phyloP scores from a whole-genome alignment of 202 grass and related monocot genomes.

The Zizania palustris region DNA sequence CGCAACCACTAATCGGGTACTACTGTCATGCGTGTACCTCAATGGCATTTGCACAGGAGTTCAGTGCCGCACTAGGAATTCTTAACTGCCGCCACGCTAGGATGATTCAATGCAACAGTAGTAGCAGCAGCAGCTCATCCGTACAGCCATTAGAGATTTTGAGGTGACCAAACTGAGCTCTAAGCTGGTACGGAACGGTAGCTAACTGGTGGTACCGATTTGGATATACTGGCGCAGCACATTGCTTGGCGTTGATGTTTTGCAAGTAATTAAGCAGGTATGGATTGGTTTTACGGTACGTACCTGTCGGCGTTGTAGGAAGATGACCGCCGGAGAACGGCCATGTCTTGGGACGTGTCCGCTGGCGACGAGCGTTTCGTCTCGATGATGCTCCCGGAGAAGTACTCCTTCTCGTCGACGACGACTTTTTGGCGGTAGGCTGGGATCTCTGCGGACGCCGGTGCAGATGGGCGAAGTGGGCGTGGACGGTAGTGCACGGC shows the following conservation, averaged over 20 bases:
- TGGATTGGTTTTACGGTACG: background rate
- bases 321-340: constrained; percentile 68
- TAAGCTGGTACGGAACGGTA: background rate
- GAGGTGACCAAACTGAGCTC: background rate
- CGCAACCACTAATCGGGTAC: constrained; percentile 12
- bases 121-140: background rate
- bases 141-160: background rate
- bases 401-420: constrained; percentile 74
- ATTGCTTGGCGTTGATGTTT: background rate
- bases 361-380: constrained; percentile 43
- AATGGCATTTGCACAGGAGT: constrained; percentile 5
- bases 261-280: background rate
- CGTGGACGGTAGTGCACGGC: constrained; percentile 35
- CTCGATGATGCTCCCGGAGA: constrained; percentile 76
- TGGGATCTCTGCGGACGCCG: background rate
- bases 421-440: constrained; percentile 31
- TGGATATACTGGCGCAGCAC: too few species aligned
- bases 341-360: constrained; percentile 34
- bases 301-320: constrained; percentile 69
- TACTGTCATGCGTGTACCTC: background rate
- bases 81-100: constrained; percentile 31
- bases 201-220: background rate
- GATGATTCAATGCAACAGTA: constrained; percentile 46
- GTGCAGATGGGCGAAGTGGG: constrained; percentile 34
- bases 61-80: constrained; percentile 4